Percentiles rank a stretch among this genome's conserved stretches.
Conservation (phyloP, 148 eudicot genomes). For the Chenopodium album region DNA sequence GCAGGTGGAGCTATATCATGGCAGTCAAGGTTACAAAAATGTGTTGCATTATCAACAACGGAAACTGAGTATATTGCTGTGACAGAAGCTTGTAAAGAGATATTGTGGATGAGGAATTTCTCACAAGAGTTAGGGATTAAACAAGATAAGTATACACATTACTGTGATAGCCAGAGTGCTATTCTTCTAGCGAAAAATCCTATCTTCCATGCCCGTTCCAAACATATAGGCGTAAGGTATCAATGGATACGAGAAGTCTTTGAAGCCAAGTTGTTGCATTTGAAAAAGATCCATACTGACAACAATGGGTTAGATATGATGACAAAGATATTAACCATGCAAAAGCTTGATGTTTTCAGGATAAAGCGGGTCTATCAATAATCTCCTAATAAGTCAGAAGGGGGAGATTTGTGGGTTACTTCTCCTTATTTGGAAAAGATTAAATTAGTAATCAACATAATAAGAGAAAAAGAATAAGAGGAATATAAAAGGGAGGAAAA, state of each 20-base stretch:
- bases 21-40: neutral
- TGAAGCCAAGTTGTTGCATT: neutral
- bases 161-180: neutral
- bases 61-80: slow-evolving; percentile 1
- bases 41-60: slow-evolving; percentile 1
- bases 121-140: neutral
- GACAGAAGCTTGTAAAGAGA: neutral
- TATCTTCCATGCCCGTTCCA: neutral
- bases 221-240: slow-evolving; percentile 4
- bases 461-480: no score
- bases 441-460: no score
- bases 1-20: neutral
- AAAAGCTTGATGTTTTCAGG: neutral
- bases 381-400: neutral
- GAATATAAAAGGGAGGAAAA: no score
- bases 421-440: neutral
- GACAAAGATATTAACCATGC: neutral
- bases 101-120: neutral
- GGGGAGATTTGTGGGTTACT: neutral
- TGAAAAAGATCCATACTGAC: neutral
- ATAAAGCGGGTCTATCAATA: neutral
- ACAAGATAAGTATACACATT: neutral
- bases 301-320: neutral
- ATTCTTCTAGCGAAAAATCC: neutral
- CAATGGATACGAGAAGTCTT: neutral